Percentiles rank a stretch among this genome's conserved stretches.
Evolutionary conservation across 805 yeast species (phyloP).

Genomic region (Nakazawaea siamensis): DNA sequence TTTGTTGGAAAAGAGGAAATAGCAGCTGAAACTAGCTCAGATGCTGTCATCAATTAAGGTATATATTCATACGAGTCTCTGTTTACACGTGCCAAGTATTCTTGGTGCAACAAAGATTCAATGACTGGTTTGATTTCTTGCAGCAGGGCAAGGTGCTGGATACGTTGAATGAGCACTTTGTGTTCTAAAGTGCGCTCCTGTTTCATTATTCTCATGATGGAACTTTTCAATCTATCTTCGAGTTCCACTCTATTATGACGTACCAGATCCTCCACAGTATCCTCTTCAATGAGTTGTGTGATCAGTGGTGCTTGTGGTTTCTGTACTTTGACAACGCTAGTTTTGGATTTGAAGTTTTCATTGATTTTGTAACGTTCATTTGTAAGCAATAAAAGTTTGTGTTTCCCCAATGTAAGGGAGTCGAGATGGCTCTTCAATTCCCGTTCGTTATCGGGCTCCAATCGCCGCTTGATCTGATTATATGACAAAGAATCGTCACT

Average conservation of each 20-base stretch:
- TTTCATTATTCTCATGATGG: conserved; percentile 26
- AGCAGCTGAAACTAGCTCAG: not conserved
- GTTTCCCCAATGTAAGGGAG: conserved; percentile 25
- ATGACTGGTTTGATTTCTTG: too few species aligned
- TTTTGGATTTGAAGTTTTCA: conserved; percentile 8
- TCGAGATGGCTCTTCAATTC: conserved; percentile 20
- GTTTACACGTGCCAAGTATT: too few species aligned
- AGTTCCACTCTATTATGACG: too few species aligned
- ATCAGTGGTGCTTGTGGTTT: too few species aligned
- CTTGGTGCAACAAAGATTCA: too few species aligned
- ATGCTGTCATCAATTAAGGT: conserved; percentile 17
- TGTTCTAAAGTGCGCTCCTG: too few species aligned
- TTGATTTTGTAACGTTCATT: not conserved
- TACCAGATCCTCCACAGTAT: not conserved
- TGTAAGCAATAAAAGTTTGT: conserved; percentile 16
- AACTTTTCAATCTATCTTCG: conserved; percentile 23
- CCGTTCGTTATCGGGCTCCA: conserved; percentile 17
- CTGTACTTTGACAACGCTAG: conserved; percentile 3
- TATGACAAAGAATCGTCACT: conserved; percentile 14
- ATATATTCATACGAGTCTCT: too few species aligned
- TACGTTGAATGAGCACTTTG: too few species aligned
- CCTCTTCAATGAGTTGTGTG: too few species aligned
- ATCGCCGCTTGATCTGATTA: conserved; percentile 17
- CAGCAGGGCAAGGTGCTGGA: too few species aligned
- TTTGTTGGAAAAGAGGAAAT: conserved; percentile 1